These are phyloP conservation scores for Kregervanrija delftensis DNA, from an alignment of 805 yeast genomes.

Conservation along the genomic window DNA sequence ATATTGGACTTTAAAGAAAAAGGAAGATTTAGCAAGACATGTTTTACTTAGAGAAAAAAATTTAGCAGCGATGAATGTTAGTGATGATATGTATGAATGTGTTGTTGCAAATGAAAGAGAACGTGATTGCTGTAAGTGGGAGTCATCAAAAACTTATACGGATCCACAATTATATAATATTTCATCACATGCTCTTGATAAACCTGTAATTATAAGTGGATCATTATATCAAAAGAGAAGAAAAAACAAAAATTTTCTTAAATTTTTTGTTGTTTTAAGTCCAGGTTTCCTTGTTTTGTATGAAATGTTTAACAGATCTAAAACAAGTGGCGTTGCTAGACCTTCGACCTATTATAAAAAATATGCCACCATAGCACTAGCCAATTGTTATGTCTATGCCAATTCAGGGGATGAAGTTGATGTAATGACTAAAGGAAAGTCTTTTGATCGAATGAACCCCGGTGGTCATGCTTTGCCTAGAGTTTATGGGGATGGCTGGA, in stretches of 20 bases:
- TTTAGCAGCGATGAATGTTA: slow-evolving; percentile 36
- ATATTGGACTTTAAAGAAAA: slow-evolving; percentile 55
- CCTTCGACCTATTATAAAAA: slow-evolving; percentile 44
- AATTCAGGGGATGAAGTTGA: slow-evolving; percentile 57
- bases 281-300: slow-evolving; percentile 66
- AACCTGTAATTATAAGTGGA: slow-evolving; percentile 59
- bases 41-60: slow-evolving; percentile 38
- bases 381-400: slow-evolving; percentile 68
- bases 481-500: slow-evolving; percentile 77
- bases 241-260: slow-evolving; percentile 60
- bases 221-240: slow-evolving; percentile 59
- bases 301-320: slow-evolving; percentile 41
- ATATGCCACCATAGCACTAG: slow-evolving; percentile 52
- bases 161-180: slow-evolving; percentile 49
- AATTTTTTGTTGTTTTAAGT: slow-evolving; percentile 54
- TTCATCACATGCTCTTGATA: slow-evolving; percentile 51
- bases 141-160: slow-evolving; percentile 43
- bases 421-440: slow-evolving; percentile 34
- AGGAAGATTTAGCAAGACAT: slow-evolving; percentile 33
- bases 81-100: slow-evolving; percentile 50
- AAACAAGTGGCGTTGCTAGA: slow-evolving; percentile 34
- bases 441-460: slow-evolving; percentile 41
- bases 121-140: slow-evolving; percentile 37
- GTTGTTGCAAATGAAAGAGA: slow-evolving; percentile 33
- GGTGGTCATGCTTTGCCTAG: slow-evolving; percentile 61